Conservation (phyloP, 148 eudicot species). For the Spergularia bocconei region DNA sequence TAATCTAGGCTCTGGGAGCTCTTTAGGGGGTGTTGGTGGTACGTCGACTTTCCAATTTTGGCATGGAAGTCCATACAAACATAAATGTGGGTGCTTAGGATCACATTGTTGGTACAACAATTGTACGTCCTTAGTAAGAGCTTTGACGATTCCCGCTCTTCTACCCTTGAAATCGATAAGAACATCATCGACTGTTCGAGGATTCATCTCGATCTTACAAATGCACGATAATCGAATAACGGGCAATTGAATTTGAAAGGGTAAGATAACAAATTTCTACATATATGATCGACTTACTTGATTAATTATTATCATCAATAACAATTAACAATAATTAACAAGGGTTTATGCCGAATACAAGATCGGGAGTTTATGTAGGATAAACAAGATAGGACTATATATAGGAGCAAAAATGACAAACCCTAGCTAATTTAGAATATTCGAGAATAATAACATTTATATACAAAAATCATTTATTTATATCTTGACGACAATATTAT, state of each 20-base stretch:
- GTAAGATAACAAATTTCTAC: not conserved
- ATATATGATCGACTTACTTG: no score
- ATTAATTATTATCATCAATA: no score
- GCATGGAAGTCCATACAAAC: constrained; percentile 24
- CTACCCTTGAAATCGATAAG: constrained; percentile 27
- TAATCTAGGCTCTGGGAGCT: constrained; percentile 24
- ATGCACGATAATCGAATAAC: not conserved
- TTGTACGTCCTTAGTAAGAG: constrained; percentile 24
- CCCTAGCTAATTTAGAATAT: no score
- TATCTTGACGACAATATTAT: no score
- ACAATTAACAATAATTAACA: no score
- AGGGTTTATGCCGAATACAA: no score
- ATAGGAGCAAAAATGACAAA: no score
- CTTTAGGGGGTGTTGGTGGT: constrained; percentile 3
- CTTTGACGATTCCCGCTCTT: constrained; percentile 26
- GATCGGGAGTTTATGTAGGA: no score
- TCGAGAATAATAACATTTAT: no score
- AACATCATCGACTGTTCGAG: constrained; percentile 28
- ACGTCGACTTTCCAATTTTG: constrained; percentile 22
- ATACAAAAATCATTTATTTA: no score
- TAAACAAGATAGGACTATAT: no score
- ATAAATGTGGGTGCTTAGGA: constrained; percentile 14
- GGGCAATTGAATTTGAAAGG: not conserved
- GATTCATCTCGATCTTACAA: constrained; percentile 1
- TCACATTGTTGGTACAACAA: constrained; percentile 17